phyloP scores from a whole-genome alignment of 1,284 basidiomycete genomes.

The Pascua sp. region DNA sequence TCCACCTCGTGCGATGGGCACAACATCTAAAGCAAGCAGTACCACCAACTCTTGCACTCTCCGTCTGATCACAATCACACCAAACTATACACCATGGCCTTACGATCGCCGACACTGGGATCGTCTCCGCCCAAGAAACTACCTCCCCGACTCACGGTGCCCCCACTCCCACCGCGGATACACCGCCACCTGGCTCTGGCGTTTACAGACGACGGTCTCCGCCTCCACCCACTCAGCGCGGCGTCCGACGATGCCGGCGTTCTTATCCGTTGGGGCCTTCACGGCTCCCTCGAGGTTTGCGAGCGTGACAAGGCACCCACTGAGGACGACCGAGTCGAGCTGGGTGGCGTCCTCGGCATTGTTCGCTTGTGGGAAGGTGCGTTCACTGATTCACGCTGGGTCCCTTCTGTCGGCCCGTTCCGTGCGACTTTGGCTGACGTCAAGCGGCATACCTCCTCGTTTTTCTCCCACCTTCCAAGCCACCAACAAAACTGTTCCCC shows the following conservation, averaged over 20 bases:
- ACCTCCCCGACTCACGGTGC: slow-evolving; percentile 41
- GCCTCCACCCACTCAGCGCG: slow-evolving; percentile 23
- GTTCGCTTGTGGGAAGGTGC: slow-evolving; percentile 47
- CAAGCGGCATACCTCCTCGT: slow-evolving; percentile 47
- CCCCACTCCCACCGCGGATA: slow-evolving; percentile 40
- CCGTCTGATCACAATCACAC: neutral
- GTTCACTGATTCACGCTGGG: slow-evolving; percentile 6
- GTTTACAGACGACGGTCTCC: slow-evolving; percentile 27
- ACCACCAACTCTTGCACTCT: neutral
- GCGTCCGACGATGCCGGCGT: slow-evolving; percentile 14
- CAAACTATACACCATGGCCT: slow-evolving; percentile 1
- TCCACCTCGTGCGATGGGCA: no score
- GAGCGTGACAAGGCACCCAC: slow-evolving; percentile 1
- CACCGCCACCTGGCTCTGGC: slow-evolving; percentile 33
- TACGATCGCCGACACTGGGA: neutral
- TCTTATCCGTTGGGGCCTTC: slow-evolving; percentile 40
- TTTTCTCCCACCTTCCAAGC: slow-evolving; percentile 33
- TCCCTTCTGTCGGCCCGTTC: no score
- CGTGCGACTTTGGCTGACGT: slow-evolving; percentile 2
- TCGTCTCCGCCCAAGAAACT: slow-evolving; percentile 20
- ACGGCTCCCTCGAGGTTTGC: slow-evolving; percentile 31
- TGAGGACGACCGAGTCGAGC: slow-evolving; percentile 27
- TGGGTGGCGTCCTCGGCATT: slow-evolving; percentile 46
- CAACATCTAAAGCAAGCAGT: no score
- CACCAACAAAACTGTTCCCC: slow-evolving; percentile 28